Percentiles rank a stretch among this genome's conserved stretches.
phyloP scores from a whole-genome alignment of 345 rosid species.

The Euclidium syriacum region DNA sequence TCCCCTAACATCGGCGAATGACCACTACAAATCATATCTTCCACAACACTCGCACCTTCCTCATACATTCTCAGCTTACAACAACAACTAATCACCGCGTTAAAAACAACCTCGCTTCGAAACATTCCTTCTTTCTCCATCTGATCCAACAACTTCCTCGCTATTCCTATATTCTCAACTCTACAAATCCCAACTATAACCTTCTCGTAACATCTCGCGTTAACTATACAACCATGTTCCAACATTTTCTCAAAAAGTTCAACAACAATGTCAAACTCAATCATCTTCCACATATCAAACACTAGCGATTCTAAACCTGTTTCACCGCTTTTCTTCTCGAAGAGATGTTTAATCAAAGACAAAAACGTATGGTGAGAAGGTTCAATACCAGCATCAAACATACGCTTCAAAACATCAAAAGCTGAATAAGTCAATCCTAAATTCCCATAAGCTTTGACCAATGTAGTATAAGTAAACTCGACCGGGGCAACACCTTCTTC shows the following conservation, averaged over 20 bases:
- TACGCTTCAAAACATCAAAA: conserved; percentile 61
- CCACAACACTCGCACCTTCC: conserved; percentile 43
- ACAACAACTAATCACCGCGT: conserved; percentile 52
- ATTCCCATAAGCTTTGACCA: conserved; percentile 54
- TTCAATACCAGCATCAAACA: conserved; percentile 58
- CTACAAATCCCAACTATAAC: conserved; percentile 62
- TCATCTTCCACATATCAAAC: conserved; percentile 51
- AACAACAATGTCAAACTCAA: conserved; percentile 45
- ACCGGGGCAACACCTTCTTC: conserved; percentile 55
- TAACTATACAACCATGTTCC: conserved; percentile 57
- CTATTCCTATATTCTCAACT: conserved; percentile 40
- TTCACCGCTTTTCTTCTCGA: too few relatives aligned
- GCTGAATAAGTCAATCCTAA: conserved; percentile 43
- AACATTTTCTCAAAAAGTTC: conserved; percentile 53
- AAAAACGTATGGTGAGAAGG: conserved; percentile 63
- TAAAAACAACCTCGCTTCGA: conserved; percentile 43
- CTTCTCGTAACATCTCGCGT: conserved; percentile 46
- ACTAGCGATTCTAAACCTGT: too few relatives aligned
- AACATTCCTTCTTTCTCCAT: conserved; percentile 45
- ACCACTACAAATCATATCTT: conserved; percentile 48
- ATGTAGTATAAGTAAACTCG: conserved; percentile 44
- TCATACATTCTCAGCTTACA: conserved; percentile 39
- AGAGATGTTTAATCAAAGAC: conserved; percentile 48
- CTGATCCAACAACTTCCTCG: conserved; percentile 37
- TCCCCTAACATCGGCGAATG: conserved; percentile 50